These are phyloP conservation scores for Xylariomycetidae sp. DNA, from an alignment of 2,329 filamentous ascomycete genomes.

Conservation along the genomic window DNA sequence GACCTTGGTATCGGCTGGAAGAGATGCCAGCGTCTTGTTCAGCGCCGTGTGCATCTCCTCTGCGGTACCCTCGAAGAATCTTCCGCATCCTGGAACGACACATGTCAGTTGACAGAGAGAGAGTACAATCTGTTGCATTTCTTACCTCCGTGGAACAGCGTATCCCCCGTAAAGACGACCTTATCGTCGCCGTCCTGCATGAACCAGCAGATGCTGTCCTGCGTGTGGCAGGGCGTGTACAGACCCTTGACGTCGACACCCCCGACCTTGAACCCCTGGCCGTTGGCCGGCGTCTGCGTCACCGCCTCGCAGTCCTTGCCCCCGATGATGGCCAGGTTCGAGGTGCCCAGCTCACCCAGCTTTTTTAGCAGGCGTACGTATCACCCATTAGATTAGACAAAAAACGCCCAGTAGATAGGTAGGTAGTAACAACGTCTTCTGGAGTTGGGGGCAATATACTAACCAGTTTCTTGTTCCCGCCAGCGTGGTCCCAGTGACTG, in stretches of 20 bases:
- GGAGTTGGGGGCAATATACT: conserved; percentile 14
- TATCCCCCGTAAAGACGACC: conserved; percentile 93
- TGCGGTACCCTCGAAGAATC: conserved; percentile 90
- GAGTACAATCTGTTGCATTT: too few relatives aligned
- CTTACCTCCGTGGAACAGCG: conserved; percentile 84
- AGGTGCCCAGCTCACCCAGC: conserved; percentile 44
- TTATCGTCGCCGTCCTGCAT: conserved; percentile 73
- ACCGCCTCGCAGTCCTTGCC: conserved; percentile 82
- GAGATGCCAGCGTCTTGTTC: conserved; percentile 73
- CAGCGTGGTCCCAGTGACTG: conserved; percentile 91
- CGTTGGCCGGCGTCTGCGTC: conserved; percentile 69
- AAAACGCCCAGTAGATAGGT: background rate
- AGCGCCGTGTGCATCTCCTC: conserved; percentile 90
- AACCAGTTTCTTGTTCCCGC: conserved; percentile 82
- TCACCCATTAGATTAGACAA: too few relatives aligned
- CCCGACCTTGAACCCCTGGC: conserved; percentile 76
- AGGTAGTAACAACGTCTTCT: conserved; percentile 2
- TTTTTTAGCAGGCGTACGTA: too few relatives aligned
- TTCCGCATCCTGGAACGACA: too few relatives aligned
- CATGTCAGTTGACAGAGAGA: too few relatives aligned
- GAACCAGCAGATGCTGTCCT: conserved; percentile 96
- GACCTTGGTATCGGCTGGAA: conserved; percentile 89
- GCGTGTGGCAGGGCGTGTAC: conserved; percentile 97
- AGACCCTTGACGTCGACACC: conserved; percentile 77
- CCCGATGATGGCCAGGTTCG: conserved; percentile 73